phyloP scores from a whole-genome alignment of 2,329 filamentous ascomycete genomes.

The Talaromyces sp. region DNA sequence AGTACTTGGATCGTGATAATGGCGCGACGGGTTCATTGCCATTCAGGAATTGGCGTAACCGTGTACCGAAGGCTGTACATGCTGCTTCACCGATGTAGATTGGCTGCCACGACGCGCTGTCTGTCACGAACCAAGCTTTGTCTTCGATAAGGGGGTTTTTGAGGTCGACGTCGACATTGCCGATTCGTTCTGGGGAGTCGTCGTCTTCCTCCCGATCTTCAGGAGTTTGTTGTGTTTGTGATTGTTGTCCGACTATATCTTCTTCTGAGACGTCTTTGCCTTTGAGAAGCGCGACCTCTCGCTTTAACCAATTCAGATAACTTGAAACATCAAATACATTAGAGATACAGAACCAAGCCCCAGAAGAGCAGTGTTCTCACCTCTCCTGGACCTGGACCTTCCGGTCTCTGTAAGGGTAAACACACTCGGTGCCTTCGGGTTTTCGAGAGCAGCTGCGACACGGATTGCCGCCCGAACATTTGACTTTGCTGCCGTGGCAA shows the following conservation, averaged over 20 bases:
- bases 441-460: slow-evolving; percentile 17
- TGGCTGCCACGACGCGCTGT: slow-evolving; percentile 17
- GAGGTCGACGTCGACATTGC: slow-evolving; percentile 16
- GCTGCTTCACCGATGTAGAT: slow-evolving; percentile 20
- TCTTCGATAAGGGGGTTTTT: slow-evolving; percentile 19
- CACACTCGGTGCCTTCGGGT: slow-evolving; percentile 15
- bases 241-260: slow-evolving; percentile 5
- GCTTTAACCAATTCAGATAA: slow-evolving; percentile 16
- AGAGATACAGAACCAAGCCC: background rate
- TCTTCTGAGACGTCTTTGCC: slow-evolving; percentile 5
- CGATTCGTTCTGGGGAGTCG: background rate
- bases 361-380: background rate
- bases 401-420: slow-evolving; percentile 17
- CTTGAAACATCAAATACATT: background rate
- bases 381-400: slow-evolving; percentile 18
- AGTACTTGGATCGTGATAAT: slow-evolving; percentile 17
- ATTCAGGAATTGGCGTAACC: slow-evolving; percentile 18
- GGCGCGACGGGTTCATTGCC: slow-evolving; percentile 17
- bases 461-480: slow-evolving; percentile 17
- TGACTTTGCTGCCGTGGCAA: slow-evolving; percentile 19
- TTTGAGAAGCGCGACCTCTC: slow-evolving; percentile 14
- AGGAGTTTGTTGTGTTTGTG: slow-evolving; percentile 7
- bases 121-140: slow-evolving; percentile 19
- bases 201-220: background rate
- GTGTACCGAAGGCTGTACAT: slow-evolving; percentile 19